Conservation (phyloP, 805 yeast species). For the Candida mattraensis region DNA sequence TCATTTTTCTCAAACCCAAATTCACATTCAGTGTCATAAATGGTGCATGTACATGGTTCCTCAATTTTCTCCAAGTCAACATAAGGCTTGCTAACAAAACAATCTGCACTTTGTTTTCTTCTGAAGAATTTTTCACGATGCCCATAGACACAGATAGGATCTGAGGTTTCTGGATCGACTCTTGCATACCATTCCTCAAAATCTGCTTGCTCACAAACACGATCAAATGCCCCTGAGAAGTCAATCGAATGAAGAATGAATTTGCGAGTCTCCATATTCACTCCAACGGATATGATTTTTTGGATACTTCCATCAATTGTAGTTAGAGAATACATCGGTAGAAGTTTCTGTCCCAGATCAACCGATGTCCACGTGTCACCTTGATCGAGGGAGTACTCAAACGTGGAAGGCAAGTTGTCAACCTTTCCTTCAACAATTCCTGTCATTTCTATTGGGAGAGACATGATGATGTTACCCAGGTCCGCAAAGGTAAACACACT, state of each 20-base stretch:
- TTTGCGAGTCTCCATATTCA: constrained; percentile 18
- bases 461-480: constrained; percentile 70
- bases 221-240: constrained; percentile 54
- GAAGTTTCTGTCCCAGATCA: constrained; percentile 41
- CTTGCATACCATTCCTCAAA: constrained; percentile 67
- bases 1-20: constrained; percentile 42
- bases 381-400: constrained; percentile 64
- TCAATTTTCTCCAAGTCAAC: constrained; percentile 46
- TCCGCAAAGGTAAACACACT: constrained; percentile 67
- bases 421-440: constrained; percentile 26
- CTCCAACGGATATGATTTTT: constrained; percentile 54
- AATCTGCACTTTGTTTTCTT: constrained; percentile 63
- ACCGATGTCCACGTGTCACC: constrained; percentile 63
- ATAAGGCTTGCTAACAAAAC: constrained; percentile 53
- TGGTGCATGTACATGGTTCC: constrained; percentile 63
- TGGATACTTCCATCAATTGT: constrained; percentile 71
- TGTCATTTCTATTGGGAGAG: constrained; percentile 43
- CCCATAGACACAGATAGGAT: constrained; percentile 64
- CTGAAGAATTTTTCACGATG: constrained; percentile 61
- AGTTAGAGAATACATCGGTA: constrained; percentile 34
- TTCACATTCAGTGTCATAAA: constrained; percentile 70
- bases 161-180: constrained; percentile 29
- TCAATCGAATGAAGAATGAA: constrained; percentile 43
- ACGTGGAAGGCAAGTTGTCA: constrained; percentile 29
- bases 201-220: constrained; percentile 49